These are phyloP conservation scores for Antitrichia curtipendula DNA, from an alignment of 225 moss, liverwort and hornwort genomes.

Conservation along the genomic window DNA sequence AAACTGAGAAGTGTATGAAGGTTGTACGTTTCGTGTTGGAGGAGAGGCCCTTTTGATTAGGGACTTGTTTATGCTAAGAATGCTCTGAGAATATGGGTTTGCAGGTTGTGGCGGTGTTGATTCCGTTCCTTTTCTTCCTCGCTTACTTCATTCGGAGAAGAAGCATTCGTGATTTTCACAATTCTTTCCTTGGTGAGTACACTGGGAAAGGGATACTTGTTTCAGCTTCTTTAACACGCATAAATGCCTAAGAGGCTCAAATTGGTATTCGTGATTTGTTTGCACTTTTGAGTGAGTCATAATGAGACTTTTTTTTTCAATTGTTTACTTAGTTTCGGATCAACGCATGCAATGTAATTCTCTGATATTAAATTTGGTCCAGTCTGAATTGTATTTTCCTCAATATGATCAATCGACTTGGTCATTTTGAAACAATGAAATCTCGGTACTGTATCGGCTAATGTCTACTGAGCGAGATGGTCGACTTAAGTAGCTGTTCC, in stretches of 20 bases:
- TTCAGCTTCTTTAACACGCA: not conserved
- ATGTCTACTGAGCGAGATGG: no score
- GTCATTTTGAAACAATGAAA: not conserved
- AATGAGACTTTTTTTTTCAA: no score
- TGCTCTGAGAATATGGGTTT: not conserved
- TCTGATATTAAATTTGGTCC: not conserved
- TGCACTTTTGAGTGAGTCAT: not conserved
- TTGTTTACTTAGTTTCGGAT: not conserved
- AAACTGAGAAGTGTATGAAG: no score
- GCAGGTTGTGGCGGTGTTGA: constrained; percentile 52
- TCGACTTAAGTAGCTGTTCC: not conserved
- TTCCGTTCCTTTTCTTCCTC: constrained; percentile 50
- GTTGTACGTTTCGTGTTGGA: no score
- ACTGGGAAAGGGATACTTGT: not conserved
- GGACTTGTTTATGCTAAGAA: not conserved
- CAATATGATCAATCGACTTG: not conserved
- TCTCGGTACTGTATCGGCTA: not conserved
- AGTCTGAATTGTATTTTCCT: not conserved
- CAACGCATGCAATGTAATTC: not conserved
- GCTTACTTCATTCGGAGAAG: constrained; percentile 36
- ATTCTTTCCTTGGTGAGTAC: constrained; percentile 65
- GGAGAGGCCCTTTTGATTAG: not conserved
- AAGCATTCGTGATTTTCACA: constrained; percentile 62
- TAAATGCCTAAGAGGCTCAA: not conserved
- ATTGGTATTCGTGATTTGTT: no score